A percentile compares a stretch with the other conserved stretches of the same genome.
Evolutionary conservation across 2,329 filamentous ascomycete genomes (phyloP).

Genomic region (Alternaria infectoria): DNA sequence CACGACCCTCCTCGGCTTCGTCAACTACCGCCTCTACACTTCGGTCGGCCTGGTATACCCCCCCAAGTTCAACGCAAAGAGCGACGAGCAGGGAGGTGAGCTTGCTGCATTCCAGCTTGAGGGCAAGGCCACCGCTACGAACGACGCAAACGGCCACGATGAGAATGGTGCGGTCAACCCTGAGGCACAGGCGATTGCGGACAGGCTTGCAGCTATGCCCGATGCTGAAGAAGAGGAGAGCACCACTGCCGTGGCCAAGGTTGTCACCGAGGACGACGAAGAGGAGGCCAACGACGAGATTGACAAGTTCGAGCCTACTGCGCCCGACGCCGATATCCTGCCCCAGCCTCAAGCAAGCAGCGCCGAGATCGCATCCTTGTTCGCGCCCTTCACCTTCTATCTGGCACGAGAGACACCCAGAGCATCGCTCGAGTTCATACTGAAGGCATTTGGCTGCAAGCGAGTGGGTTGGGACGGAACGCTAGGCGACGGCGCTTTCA

Average conservation of each 20-base stretch:
- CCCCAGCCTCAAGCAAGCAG: conserved; percentile 75
- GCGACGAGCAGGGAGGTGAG: conserved; percentile 89
- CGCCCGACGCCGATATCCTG: conserved; percentile 82
- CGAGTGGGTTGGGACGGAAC: conserved; percentile 93
- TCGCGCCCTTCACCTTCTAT: conserved; percentile 88
- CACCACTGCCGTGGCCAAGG: conserved; percentile 14
- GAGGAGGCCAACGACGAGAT: conserved; percentile 61
- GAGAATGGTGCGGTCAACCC: conserved; percentile 42
- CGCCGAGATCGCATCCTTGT: conserved; percentile 75
- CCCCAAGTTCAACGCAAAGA: conserved; percentile 85
- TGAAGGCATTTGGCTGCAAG: conserved; percentile 94
- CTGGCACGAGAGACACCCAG: conserved; percentile 92
- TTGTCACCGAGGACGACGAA: conserved; percentile 30
- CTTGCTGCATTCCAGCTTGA: conserved; percentile 90
- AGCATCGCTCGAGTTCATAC: conserved; percentile 87
- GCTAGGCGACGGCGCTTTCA: conserved; percentile 90
- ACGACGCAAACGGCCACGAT: conserved; percentile 35
- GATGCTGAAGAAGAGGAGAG: conserved; percentile 51
- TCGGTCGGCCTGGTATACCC: conserved; percentile 91
- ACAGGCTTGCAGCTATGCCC: conserved; percentile 49
- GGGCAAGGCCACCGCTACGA: conserved; percentile 64
- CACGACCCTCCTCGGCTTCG: conserved; percentile 91
- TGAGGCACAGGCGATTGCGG: conserved; percentile 57
- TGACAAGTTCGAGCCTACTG: conserved; percentile 89
- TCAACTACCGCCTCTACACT: conserved; percentile 95